Evolutionary conservation across 139 green algal genomes (phyloP), one percentile per base, ranked within the genome.

Genomic region (Parachlorella kessleri): DNA sequence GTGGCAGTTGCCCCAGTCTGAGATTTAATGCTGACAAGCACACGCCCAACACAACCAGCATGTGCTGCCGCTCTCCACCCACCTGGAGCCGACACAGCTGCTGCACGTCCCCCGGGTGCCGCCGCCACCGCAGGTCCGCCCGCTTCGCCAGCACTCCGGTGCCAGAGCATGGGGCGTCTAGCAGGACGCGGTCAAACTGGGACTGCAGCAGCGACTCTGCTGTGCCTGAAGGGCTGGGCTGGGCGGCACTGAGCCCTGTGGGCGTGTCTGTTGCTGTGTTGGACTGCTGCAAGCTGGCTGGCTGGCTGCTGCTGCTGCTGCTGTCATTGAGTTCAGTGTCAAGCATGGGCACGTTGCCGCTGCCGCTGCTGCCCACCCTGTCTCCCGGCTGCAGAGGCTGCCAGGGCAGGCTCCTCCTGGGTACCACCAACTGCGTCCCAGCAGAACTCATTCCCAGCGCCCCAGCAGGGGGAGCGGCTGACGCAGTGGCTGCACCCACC

Each of bases 81-180:
- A 69, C 26, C 26, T 69, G 26, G 24, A 79, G 55, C 66, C 7
- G 35, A 10, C 70, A n/a, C n/a, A 96, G 80, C 55, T 90, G 65
- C 55, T 55, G 2, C 30, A 98, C 30, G 65, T 96, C 75, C 38
- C 87, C 78, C 35, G 79, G 73, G 9, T 37, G 83, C 26, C 95
- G 78, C 26, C 90, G 81, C 95, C 95, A 98, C 28, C 95, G 84
- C 80, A 98, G 77, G 85, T 98, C 95, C 0, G 95, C 91, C 1
- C 92, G 85, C 84, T 97, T 98, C 24, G 83, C 70, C 35, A 98
- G 87, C 68, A 98, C 94, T 2, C 95, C 95, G 9, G 88, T 90
- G 36, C 94, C 94, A n/a, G 86, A 93, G 89, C 95, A 98, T 3
- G 95, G 95, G 14, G 91, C 93, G 59, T 98, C 95, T 63, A 98